Percentiles rank a stretch among this genome's conserved stretches.
phyloP scores from a whole-genome alignment of 345 rosid genomes.

The Excoecaria agallocha region DNA sequence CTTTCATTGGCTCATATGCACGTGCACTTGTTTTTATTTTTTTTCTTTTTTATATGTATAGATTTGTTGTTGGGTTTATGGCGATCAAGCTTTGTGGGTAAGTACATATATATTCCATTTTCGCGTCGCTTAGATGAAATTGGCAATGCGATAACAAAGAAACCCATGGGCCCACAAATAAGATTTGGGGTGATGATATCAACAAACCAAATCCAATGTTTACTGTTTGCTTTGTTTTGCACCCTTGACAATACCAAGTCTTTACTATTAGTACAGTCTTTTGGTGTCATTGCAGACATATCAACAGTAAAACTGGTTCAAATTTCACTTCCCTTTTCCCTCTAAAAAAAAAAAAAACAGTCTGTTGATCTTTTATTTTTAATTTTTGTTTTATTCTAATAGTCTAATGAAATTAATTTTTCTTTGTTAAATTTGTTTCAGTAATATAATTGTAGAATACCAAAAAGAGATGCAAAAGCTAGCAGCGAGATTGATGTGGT shows the following conservation, averaged over 20 bases:
- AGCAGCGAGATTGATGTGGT: slow-evolving; percentile 63
- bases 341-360: neutral
- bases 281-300: neutral
- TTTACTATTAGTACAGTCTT: slow-evolving; percentile 19
- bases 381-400: neutral
- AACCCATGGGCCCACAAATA: slow-evolving; percentile 41
- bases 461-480: slow-evolving; percentile 64
- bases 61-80: too few relatives aligned
- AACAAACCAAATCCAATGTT: slow-evolving; percentile 23
- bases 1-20: neutral
- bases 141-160: slow-evolving; percentile 40
- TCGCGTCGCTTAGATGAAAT: slow-evolving; percentile 33
- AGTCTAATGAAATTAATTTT: neutral
- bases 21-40: slow-evolving; percentile 21
- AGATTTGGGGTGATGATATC: slow-evolving; percentile 27
- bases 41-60: neutral
- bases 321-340: too few relatives aligned
- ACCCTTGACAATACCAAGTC: slow-evolving; percentile 23
- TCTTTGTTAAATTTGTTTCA: slow-evolving; percentile 6
- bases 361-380: neutral
- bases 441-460: slow-evolving; percentile 56
- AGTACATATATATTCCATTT: slow-evolving; percentile 17
- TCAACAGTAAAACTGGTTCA: too few relatives aligned
- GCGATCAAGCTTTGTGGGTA: neutral
- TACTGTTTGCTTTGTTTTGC: slow-evolving; percentile 27